A percentile compares a stretch with the other conserved stretches of the same genome.
These are phyloP conservation scores for Fusarium sp. DNA, from an alignment of 2,329 filamentous ascomycete species.

Conservation along the genomic window DNA sequence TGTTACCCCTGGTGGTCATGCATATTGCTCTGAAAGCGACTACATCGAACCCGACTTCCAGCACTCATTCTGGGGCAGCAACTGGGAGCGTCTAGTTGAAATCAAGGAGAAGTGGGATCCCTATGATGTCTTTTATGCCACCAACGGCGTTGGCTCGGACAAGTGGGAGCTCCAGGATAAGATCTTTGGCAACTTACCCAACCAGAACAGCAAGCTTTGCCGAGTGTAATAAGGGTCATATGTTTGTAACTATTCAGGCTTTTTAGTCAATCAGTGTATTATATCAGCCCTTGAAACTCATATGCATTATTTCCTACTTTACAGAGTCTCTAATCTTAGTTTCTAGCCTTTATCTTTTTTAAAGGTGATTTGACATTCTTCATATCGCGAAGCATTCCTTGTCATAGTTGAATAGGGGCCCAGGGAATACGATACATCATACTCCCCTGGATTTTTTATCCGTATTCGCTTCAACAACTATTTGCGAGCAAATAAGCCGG, in stretches of 20 bases:
- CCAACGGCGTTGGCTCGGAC: slow-evolving; percentile 63
- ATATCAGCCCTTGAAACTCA: background rate
- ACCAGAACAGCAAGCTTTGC: slow-evolving; percentile 33
- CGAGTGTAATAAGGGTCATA: background rate
- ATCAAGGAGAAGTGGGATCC: slow-evolving; percentile 65
- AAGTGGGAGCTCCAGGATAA: slow-evolving; percentile 55
- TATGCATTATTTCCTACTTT: background rate
- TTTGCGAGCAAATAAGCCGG: background rate
- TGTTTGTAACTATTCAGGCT: background rate
- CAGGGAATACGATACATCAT: background rate
- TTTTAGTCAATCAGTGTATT: background rate
- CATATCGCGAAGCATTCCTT: background rate
- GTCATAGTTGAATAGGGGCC: background rate
- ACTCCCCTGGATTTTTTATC: background rate
- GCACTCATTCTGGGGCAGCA: slow-evolving; percentile 59
- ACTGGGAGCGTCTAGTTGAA: slow-evolving; percentile 54
- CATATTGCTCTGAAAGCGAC: slow-evolving; percentile 66
- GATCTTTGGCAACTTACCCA: slow-evolving; percentile 30
- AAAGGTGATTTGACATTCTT: background rate
- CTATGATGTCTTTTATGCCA: slow-evolving; percentile 60
- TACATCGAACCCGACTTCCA: slow-evolving; percentile 60
- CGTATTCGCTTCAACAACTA: background rate
- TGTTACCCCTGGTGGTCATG: slow-evolving; percentile 54
- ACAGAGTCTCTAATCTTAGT: background rate
- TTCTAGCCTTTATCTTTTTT: background rate